Base-by-base conservation (phyloP, 345 rosid genomes). In the Lumnitzera racemosa region DNA sequence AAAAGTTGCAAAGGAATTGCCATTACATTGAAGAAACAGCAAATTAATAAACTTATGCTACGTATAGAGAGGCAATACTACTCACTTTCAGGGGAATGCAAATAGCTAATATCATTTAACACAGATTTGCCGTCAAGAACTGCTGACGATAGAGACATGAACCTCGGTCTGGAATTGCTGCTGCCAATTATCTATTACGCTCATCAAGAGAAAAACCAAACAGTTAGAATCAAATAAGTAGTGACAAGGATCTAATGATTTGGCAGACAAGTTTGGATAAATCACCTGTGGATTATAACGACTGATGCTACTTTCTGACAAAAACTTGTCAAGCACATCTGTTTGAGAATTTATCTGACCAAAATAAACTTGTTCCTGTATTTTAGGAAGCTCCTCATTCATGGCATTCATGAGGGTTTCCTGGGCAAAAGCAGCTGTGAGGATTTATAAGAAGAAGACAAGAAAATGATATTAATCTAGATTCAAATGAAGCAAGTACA, bases 251-350 rank as follows among this genome's bases (percentile, higher is more conserved):
- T 53, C 60, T 52, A 63, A 51, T 13, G 48, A 27, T 57, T 58
- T 68, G 55, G 58, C 51, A 50, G 47, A 20, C 15, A 5, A 36
- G 64, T 13, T 17, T 14, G 13, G 53, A 76, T 47, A 20, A 31
- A 64, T 47, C 73, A 86, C 99, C 96, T 80, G 94, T 51, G 97
- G 96, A 74, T 90, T 94, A 76, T 94, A 90, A 67, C 97, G 99
- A 77, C 78, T 79, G 61, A 94, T 71, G 70, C 97, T 90, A 79
- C 63, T 81, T 81, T 94, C 99, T 13, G 86, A 80, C 47, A 94
- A 81, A 66, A 87, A 74, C 65, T 90, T 90, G 77, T 94, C 96
- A 78, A 90, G 74, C 57, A 94, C 85, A 71, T 94, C 82, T 56
- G 99, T 86, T 57, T 54, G 87, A 60, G 97, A 84, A 70, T 73